phyloP scores from a whole-genome alignment of 805 yeast genomes.

The Yarrowia deformans region DNA sequence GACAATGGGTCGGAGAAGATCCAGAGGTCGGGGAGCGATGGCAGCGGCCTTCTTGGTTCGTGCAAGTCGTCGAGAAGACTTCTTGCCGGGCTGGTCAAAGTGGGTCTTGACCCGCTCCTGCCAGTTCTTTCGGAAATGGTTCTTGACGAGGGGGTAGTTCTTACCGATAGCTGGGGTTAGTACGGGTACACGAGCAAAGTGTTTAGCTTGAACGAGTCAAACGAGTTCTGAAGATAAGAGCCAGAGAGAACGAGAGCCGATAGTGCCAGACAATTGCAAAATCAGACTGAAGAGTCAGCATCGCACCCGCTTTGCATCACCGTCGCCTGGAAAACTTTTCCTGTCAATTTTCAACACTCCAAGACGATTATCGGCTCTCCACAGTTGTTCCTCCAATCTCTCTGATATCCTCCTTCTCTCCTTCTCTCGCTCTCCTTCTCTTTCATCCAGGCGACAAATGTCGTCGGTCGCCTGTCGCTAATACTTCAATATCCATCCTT shows the following conservation, averaged over 20 bases:
- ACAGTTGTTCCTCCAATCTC: too few relatives aligned
- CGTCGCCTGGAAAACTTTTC: too few relatives aligned
- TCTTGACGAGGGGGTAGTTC: slow-evolving; percentile 98
- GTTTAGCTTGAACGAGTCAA: too few relatives aligned
- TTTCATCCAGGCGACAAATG: not conserved
- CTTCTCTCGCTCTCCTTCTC: not conserved
- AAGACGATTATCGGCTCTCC: too few relatives aligned
- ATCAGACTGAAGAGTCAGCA: too few relatives aligned
- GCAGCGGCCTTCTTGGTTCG: slow-evolving; percentile 93
- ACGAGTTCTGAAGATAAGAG: not conserved
- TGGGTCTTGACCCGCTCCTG: slow-evolving; percentile 99
- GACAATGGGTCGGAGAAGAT: slow-evolving; percentile 94
- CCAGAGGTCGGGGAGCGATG: slow-evolving; percentile 98
- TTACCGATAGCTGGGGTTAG: slow-evolving; percentile 83
- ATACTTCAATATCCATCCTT: not conserved
- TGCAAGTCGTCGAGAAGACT: slow-evolving; percentile 94
- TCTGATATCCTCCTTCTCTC: not conserved
- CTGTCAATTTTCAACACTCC: too few relatives aligned
- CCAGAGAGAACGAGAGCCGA: too few relatives aligned
- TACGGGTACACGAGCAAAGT: not conserved
- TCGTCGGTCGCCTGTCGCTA: too few relatives aligned
- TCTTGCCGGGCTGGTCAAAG: slow-evolving; percentile 99
- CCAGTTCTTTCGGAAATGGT: slow-evolving; percentile 99
- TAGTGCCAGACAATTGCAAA: too few relatives aligned
- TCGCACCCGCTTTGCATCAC: too few relatives aligned